Conservation (phyloP, 2,329 filamentous ascomycete species). For the Blastomyces percursus region DNA sequence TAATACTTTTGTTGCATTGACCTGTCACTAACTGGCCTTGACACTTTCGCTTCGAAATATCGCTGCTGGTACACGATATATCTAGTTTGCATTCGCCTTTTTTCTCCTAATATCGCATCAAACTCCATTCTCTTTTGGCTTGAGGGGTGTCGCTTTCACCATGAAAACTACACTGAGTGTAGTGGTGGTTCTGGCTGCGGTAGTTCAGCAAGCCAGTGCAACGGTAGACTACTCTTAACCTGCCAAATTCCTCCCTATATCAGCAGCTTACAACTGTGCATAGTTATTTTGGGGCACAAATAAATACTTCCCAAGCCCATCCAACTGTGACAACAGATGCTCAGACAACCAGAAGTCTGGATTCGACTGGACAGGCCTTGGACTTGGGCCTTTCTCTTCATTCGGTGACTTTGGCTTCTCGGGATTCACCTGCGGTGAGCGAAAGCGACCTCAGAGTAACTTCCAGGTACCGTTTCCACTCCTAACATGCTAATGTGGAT, state of each 20-base stretch:
- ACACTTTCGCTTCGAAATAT: background rate
- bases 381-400: conserved; percentile 47
- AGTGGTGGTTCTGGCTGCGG: conserved; percentile 15
- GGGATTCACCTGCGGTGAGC: conserved; percentile 59
- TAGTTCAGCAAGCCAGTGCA: conserved; percentile 19
- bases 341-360: conserved; percentile 56
- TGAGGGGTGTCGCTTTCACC: conserved; percentile 6
- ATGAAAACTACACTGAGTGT: conserved; percentile 17
- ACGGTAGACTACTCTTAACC: conserved; percentile 13
- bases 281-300: conserved; percentile 40
- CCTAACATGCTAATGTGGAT: conserved; percentile 16
- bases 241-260: background rate
- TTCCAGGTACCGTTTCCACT: conserved; percentile 11
- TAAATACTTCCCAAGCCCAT: conserved; percentile 53
- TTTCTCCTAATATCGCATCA: conserved; percentile 4
- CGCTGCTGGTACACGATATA: conserved; percentile 15
- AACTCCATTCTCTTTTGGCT: background rate
- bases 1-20: conserved; percentile 1
- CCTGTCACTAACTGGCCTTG: background rate
- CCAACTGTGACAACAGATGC: conserved; percentile 68
- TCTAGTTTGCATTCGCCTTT: background rate
- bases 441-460: conserved; percentile 17
- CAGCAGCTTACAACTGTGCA: conserved; percentile 4
- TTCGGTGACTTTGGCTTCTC: conserved; percentile 66
- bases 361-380: conserved; percentile 60